Base-by-base conservation (phyloP, 2,329 filamentous ascomycete genomes). In the Trichoderma hamatum region DNA sequence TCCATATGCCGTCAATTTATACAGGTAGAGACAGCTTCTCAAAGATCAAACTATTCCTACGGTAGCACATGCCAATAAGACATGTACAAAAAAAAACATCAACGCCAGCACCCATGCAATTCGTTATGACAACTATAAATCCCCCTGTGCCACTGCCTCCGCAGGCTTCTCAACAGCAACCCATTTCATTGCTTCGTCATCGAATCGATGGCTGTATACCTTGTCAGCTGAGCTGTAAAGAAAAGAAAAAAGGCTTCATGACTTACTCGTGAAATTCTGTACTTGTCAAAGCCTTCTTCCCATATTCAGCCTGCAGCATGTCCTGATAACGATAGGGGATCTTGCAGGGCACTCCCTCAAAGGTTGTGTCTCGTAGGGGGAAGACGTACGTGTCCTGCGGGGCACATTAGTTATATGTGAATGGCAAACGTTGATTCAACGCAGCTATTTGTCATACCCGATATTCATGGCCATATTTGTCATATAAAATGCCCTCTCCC, bases 351-450 rank as follows among this genome's bases (percentile, higher is more conserved):
- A 89, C 84, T 0, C 88, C 89, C 74, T 93, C 91, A 68, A 92
- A 93, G 1, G 82, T 84, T 1, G 88, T 91, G 70, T 88, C 85
- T n/a, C 89, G 83, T 74, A 94, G 80, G 0, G 91, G 91, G 74
- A 89, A 92, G 13, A 94, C 81, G 67, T 91, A 84, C 0, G 82
- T 84, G 68, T 86, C 84, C 82, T 85, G 52, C 3, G 1, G 10
- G 11, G 52, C n/a, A 9, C 21, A 39, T 69, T 49, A 69, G 51
- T 14, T 5, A 49, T 5, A 6, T 13, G 28, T 21, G 2, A 14
- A n/a, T 5, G 62, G 64, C 54, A 63, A 51, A 16, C 70, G 13
- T 6, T 13, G 13, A 3, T 19, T 11, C 4, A 39, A n/a, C 19
- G 32, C 21, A 28, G 39, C 39, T 6, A 39, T 32, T 24, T 28